These are phyloP conservation scores for Phytopythium oedochilum DNA, from an alignment of 352 stramenopile genomes.

Conservation along the genomic window DNA sequence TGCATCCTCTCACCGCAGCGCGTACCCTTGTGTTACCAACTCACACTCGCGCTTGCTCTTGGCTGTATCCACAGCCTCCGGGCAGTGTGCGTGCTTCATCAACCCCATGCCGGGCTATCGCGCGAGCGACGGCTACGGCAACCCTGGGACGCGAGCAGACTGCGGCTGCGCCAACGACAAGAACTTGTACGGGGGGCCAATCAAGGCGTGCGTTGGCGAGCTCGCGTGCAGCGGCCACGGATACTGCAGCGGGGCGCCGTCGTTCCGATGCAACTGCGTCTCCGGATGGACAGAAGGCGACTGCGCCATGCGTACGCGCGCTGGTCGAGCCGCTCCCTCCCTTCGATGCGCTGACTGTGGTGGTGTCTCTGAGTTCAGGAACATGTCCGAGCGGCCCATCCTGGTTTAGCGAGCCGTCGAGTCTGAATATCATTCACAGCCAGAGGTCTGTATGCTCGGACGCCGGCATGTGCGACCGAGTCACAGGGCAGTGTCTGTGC, in stretches of 20 bases:
- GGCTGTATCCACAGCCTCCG: conserved; percentile 20
- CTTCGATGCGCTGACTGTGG: not conserved
- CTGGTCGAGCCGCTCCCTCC: not conserved
- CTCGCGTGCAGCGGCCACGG: conserved; percentile 72
- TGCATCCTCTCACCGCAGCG: not conserved
- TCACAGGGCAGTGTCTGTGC: conserved; percentile 54
- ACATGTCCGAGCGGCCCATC: conserved; percentile 53
- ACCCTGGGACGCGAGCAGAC: conserved; percentile 82
- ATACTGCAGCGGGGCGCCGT: conserved; percentile 50
- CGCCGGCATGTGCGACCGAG: conserved; percentile 46
- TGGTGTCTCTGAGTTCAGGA: conserved; percentile 19
- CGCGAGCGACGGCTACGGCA: conserved; percentile 85
- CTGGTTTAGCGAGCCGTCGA: conserved; percentile 50
- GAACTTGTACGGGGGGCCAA: conserved; percentile 64
- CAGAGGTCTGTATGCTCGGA: conserved; percentile 57
- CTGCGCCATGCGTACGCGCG: conserved; percentile 45
- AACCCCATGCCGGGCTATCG: conserved; percentile 76
- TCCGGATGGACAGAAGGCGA: conserved; percentile 58
- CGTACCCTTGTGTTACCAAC: not conserved
- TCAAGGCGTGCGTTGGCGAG: conserved; percentile 55
- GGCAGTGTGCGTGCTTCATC: conserved; percentile 48
- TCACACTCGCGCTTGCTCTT: not conserved
- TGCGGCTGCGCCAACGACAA: conserved; percentile 86
- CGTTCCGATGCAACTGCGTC: conserved; percentile 56
- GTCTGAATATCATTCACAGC: conserved; percentile 43